Evolutionary conservation across 192 early-diverging fungal species (phyloP).

Genomic region (Podila minutissima): DNA sequence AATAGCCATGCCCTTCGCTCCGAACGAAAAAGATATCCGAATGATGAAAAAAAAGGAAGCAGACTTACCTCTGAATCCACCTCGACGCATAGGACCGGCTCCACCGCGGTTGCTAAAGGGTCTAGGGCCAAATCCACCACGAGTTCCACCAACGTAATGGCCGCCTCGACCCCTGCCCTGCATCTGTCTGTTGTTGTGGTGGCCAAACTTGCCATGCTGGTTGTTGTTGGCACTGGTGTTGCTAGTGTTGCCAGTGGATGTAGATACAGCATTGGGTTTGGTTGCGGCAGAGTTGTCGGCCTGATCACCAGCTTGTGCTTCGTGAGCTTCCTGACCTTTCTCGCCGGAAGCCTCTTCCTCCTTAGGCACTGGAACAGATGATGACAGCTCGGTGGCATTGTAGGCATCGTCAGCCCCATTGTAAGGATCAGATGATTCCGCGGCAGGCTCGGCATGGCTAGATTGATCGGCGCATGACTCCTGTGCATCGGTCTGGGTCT

Average conservation of each 20-base stretch:
- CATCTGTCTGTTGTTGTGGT: slow-evolving; percentile 10
- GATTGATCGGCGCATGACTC: background rate
- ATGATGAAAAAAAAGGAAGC: background rate
- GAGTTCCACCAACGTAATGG: background rate
- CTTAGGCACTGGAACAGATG: slow-evolving; percentile 12
- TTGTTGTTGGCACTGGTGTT: background rate
- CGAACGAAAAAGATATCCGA: background rate
- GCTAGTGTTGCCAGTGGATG: background rate
- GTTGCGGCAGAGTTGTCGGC: background rate
- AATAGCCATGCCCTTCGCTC: too few relatives aligned
- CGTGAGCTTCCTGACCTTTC: background rate
- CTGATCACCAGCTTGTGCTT: slow-evolving; percentile 5
- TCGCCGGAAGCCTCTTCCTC: background rate
- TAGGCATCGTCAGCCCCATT: slow-evolving; percentile 22
- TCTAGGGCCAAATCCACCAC: background rate
- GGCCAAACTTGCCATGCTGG: background rate
- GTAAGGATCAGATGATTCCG: slow-evolving; percentile 14
- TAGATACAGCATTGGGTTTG: background rate
- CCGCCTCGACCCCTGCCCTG: slow-evolving; percentile 24
- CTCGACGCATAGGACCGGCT: slow-evolving; percentile 36
- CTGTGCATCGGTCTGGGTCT: background rate
- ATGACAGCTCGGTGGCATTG: slow-evolving; percentile 19
- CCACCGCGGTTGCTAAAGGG: slow-evolving; percentile 23
- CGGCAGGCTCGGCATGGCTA: background rate
- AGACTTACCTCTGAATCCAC: slow-evolving; percentile 40